These are phyloP conservation scores for Ambrosia hybrid DNA, from an alignment of 140 eudicot genomes.

Conservation along the genomic window DNA sequence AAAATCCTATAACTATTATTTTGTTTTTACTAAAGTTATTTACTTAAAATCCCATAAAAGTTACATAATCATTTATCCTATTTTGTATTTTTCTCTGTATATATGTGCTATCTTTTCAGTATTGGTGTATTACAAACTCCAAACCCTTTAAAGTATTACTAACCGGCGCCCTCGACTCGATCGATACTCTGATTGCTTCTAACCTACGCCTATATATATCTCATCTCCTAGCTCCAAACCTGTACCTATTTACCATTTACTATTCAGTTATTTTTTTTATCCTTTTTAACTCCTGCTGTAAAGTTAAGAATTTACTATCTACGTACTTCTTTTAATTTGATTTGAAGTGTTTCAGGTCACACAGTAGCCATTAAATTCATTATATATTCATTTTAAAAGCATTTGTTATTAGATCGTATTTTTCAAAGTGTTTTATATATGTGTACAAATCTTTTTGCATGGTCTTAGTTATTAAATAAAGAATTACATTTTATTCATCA, in stretches of 20 bases:
- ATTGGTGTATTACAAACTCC: not conserved
- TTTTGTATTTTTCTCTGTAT: not conserved
- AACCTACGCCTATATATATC: conserved; percentile 27
- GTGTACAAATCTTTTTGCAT: not conserved
- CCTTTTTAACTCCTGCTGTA: not conserved
- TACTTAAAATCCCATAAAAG: not conserved
- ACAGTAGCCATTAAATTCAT: not conserved
- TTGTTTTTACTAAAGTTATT: not conserved
- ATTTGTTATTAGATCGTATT: not conserved
- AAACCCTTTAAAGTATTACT: conserved; percentile 15
- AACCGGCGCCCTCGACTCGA: conserved; percentile 37
- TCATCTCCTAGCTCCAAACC: conserved; percentile 14
- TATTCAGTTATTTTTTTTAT: not conserved
- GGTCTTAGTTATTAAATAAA: not conserved
- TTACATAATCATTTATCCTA: not conserved
- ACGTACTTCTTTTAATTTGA: not conserved
- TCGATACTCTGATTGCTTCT: conserved; percentile 31
- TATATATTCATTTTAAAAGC: not conserved
- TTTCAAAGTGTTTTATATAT: not conserved
- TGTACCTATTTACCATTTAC: conserved; percentile 24
- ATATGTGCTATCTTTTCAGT: conserved; percentile 7
- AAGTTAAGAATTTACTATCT: conserved; percentile 9
- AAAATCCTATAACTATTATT: no score
- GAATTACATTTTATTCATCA: no score
- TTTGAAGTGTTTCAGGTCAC: conserved; percentile 3